Base-by-base conservation (phyloP, 2,329 filamentous ascomycete genomes). In the Sclerotinia spermophila region DNA sequence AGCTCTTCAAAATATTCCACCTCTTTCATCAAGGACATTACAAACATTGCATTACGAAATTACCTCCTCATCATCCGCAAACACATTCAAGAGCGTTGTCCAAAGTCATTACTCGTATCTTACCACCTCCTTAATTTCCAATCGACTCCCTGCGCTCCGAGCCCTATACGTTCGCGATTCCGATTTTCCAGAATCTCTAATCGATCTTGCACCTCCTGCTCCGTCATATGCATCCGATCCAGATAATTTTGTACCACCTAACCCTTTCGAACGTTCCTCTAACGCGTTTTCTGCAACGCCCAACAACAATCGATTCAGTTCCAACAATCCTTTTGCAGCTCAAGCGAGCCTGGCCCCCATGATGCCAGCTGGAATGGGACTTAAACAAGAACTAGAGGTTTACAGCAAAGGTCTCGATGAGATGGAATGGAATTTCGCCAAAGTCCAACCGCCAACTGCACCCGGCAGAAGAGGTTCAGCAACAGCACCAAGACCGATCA, bases 151-250 rank as follows among this genome's bases (percentile, higher is more conserved):
- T 1, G 87, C 86, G 48, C 85, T 98, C 13, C 86, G 86, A 48
- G 87, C 90, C 33, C 86, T 98, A 11, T 97, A 96, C 79, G 95
- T 97, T 27, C 91, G 93, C 66, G 94, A 97, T 77, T 87, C 91
- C 38, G 85, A 87, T 65, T 97, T 98, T 79, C 90, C 94, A 2
- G 93, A 97, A 75, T 86, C 90, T 17, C 87, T 97, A 8, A 85
- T 94, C 17, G 79, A 77, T 21, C 84, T 95, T 10, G 87, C 89
- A 1, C 91, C 91, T 1, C 90, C 92, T 3, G 83, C 83, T 1
- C 82, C 84, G 10, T 80, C 84, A 1, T 87, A 86, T 72, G 84
- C 83, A 33, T 75, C 71, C 19, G 81, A 82, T 72, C 73, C 74
- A 11, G 75, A 77, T 59, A 77, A 74, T 48, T 77, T 74, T 38